Conservation (phyloP, 1,284 basidiomycete species). For the Omphalotus olearius region DNA sequence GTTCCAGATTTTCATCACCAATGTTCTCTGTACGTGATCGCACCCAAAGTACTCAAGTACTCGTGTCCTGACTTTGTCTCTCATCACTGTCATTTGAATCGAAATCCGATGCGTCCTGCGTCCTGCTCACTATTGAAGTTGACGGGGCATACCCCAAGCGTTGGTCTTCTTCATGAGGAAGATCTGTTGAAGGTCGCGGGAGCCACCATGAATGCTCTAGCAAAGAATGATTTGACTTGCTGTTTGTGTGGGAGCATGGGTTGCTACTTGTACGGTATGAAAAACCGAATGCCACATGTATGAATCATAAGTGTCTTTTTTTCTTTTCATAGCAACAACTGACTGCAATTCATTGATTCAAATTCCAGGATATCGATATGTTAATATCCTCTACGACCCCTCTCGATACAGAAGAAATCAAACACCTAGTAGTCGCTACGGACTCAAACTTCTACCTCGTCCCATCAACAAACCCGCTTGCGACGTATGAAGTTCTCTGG, state of each 20-base stretch:
- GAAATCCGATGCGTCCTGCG: too few relatives aligned
- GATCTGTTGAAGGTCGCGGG: slow-evolving; percentile 21
- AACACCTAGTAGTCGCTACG: slow-evolving; percentile 3
- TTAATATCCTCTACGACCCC: slow-evolving; percentile 3
- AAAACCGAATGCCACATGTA: slow-evolving; percentile 34
- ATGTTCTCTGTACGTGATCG: too few relatives aligned
- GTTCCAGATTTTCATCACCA: too few relatives aligned
- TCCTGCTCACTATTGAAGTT: too few relatives aligned
- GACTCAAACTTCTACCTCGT: slow-evolving; percentile 6
- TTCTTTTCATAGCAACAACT: not conserved
- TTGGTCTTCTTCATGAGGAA: not conserved
- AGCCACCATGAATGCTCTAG: slow-evolving; percentile 21
- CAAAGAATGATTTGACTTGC: slow-evolving; percentile 21
- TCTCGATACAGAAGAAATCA: slow-evolving; percentile 8
- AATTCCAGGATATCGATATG: slow-evolving; percentile 9
- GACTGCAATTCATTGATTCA: slow-evolving; percentile 7
- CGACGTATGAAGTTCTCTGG: slow-evolving; percentile 27
- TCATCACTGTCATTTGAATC: too few relatives aligned
- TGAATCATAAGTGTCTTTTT: slow-evolving; percentile 7
- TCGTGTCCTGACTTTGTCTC: too few relatives aligned
- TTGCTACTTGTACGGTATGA: slow-evolving; percentile 32
- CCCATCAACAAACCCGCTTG: slow-evolving; percentile 5
- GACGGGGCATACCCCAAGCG: too few relatives aligned
- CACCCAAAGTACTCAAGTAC: too few relatives aligned
- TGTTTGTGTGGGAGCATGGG: slow-evolving; percentile 37